phyloP scores from a whole-genome alignment of 2,329 filamentous ascomycete genomes.

The Harringtonia lauricola region DNA sequence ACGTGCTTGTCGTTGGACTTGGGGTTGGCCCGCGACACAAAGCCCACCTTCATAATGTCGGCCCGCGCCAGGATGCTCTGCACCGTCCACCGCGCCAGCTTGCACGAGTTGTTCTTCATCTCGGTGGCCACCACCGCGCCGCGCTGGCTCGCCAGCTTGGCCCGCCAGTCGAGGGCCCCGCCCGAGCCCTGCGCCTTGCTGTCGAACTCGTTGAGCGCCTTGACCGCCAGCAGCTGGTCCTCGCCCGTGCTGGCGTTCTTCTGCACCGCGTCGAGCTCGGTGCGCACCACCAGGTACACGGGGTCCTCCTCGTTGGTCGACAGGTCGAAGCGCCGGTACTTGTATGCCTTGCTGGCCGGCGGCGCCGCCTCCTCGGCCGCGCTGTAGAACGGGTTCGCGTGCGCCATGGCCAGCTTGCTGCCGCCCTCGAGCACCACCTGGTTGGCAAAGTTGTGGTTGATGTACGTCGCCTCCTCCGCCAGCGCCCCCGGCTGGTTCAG shows the following conservation, averaged over 20 bases:
- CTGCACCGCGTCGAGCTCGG: slow-evolving; percentile 81
- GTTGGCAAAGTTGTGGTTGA: slow-evolving; percentile 99
- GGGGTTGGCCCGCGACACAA: slow-evolving; percentile 89
- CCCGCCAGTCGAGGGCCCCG: slow-evolving; percentile 92
- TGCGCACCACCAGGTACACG: slow-evolving; percentile 83
- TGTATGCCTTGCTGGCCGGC: slow-evolving; percentile 93
- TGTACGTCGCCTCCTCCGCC: slow-evolving; percentile 95
- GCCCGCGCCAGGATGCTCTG: slow-evolving; percentile 94
- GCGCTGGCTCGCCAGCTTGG: slow-evolving; percentile 85
- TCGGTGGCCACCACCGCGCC: slow-evolving; percentile 97
- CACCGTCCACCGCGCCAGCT: slow-evolving; percentile 93
- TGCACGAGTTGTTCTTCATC: slow-evolving; percentile 99
- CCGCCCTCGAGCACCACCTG: slow-evolving; percentile 85
- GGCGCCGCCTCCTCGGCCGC: slow-evolving; percentile 85
- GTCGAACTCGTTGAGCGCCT: slow-evolving; percentile 98
- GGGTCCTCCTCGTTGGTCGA: slow-evolving; percentile 92
- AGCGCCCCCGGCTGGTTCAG: slow-evolving; percentile 92
- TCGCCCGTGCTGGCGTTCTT: slow-evolving; percentile 91
- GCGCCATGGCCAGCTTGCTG: slow-evolving; percentile 68
- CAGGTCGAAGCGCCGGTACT: slow-evolving; percentile 94
- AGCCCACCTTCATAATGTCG: slow-evolving; percentile 98
- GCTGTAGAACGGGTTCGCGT: slow-evolving; percentile 98
- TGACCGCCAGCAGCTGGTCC: slow-evolving; percentile 83
- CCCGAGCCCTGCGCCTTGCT: slow-evolving; percentile 93
- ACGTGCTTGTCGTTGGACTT: slow-evolving; percentile 90